Base-by-base conservation (phyloP, 352 stramenopile species). In the Halophytophthora polymorphica region DNA sequence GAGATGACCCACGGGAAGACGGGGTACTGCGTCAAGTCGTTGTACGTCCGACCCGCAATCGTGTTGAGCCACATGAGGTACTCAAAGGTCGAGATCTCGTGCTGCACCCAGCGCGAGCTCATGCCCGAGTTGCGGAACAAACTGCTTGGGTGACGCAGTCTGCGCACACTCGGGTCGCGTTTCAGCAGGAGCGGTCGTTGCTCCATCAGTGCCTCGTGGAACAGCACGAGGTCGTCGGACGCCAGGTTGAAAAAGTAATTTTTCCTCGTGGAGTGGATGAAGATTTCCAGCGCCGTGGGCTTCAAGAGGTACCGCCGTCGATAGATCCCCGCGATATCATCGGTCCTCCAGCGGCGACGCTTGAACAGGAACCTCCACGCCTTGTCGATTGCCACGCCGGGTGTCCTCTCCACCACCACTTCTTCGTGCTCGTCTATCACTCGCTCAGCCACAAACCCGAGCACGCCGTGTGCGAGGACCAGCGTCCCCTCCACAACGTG, bases 21-120 rank as follows among this genome's bases (percentile, higher is more conserved):
- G 15, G 97, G 97, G 69, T 99, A 99, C 66, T 98, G 95, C 1
- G 81, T 96, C 41, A 97, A 65, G 56, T 97, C 91, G 36, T 97
- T 96, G 64, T 96, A 94, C 25, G 81, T 95, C 18, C 90, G 68
- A 0, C 88, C 90, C 33, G 87, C 88, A 28, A 92, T 83, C 15
- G 83, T 96, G 64, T 98, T 97, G 21, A 97, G 66, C 79, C 86
- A 93, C 74, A 94, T 93, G 6, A 97, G 67, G 60, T 98, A 97
- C 54, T 96, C 86, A 64, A 98, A 99, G 48, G 98, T 99, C 13
- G 89, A 97, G 36, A 99, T 91, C 50, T 95, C 84, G 51, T 93
- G 77, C 28, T 89, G 76, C 19, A 88, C 66, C 84, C 84, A 95
- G 13, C 69, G 67, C 21, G 59, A 59, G 14, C 66, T 92, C 73